phyloP scores from a whole-genome alignment of 2,329 filamentous ascomycete species.

The Colletotrichum scovillei region DNA sequence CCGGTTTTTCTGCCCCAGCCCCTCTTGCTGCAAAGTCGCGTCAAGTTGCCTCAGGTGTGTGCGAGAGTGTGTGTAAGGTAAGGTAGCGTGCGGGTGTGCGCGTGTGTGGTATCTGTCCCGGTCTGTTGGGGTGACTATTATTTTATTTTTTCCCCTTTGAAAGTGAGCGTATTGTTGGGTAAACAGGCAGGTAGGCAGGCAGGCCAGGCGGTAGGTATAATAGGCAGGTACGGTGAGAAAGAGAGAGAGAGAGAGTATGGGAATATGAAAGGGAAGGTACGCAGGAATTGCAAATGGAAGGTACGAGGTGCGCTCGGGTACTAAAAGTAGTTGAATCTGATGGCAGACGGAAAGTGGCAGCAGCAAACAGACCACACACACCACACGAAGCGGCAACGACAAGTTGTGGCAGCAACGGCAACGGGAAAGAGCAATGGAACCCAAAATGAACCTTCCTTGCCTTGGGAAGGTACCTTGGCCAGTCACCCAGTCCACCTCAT shows the following conservation, averaged over 20 bases:
- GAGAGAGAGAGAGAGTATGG: neutral
- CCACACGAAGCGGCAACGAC: neutral
- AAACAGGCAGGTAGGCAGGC: neutral
- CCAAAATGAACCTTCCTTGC: neutral
- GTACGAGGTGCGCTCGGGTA: neutral
- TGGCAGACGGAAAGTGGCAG: slow-evolving; percentile 15
- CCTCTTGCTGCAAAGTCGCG: slow-evolving; percentile 20
- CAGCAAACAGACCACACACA: slow-evolving; percentile 19
- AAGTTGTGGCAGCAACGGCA: neutral
- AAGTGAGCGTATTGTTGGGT: neutral
- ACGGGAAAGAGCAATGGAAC: slow-evolving; percentile 9
- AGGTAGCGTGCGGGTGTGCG: neutral
- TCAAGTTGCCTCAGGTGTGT: slow-evolving; percentile 13
- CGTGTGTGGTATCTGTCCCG: neutral
- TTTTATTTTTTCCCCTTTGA: neutral
- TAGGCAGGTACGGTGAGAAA: neutral
- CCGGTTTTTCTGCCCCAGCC: neutral
- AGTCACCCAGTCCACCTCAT: neutral
- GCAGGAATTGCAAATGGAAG: neutral
- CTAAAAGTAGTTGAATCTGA: slow-evolving; percentile 10
- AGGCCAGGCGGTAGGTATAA: neutral
- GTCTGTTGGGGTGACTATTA: neutral
- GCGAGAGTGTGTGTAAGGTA: neutral
- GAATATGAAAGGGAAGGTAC: neutral
- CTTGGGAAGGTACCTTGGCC: too few relatives aligned